Evolutionary conservation across 2,329 filamentous ascomycete species (phyloP).

Genomic region (Aspergillus bombycis): DNA sequence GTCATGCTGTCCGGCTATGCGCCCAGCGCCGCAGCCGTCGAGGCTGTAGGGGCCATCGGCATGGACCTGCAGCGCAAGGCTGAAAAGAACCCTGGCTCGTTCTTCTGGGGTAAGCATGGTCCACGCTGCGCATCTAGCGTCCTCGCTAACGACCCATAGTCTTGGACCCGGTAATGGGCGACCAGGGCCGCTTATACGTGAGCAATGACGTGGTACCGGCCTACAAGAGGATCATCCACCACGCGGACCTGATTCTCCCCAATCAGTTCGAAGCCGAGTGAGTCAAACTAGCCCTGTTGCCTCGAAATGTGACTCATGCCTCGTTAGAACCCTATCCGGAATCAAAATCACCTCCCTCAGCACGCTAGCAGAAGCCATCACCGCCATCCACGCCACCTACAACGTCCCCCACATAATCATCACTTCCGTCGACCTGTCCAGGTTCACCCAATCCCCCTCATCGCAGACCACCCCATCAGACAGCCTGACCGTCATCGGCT

Average conservation of each 20-base stretch:
- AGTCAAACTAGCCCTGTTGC: conserved; percentile 33
- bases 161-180: conserved; percentile 96
- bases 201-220: conserved; percentile 87
- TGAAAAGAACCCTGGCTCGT: conserved; percentile 67
- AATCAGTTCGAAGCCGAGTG: conserved; percentile 98
- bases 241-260: conserved; percentile 89
- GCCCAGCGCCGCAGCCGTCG: conserved; percentile 80
- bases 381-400: conserved; percentile 74
- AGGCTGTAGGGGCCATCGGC: conserved; percentile 81
- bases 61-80: conserved; percentile 74
- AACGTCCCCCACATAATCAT: conserved; percentile 86
- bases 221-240: conserved; percentile 76
- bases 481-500: conserved; percentile 73
- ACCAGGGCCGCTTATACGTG: conserved; percentile 90
- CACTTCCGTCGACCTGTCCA: conserved; percentile 77
- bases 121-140: neutral
- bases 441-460: conserved; percentile 48
- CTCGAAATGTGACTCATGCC: neutral
- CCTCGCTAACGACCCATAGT: conserved; percentile 53
- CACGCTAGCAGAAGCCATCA: conserved; percentile 73
- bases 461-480: conserved; percentile 39
- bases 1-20: conserved; percentile 95
- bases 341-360: conserved; percentile 77
- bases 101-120: conserved; percentile 74
- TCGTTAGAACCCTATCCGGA: conserved; percentile 74